A percentile compares a stretch with the other conserved stretches of the same genome.
Evolutionary conservation across 1,284 basidiomycete genomes (phyloP).

Genomic region (Sporisorium reilianum): DNA sequence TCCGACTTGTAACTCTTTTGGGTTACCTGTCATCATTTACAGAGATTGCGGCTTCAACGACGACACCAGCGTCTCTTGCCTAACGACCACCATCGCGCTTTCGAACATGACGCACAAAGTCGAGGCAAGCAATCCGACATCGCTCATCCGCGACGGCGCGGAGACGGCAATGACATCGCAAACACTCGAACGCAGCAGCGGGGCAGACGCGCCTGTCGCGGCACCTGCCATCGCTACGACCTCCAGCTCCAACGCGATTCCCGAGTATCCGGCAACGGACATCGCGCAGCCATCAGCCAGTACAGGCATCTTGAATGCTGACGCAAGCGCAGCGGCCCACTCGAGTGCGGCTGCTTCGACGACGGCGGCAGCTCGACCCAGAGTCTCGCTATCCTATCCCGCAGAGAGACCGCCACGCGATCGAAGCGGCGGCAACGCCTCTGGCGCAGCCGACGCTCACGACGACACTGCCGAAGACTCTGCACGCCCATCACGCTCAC

Average conservation of each 20-base stretch:
- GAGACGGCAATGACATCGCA: background rate
- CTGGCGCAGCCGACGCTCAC: slow-evolving; percentile 2
- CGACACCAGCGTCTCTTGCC: background rate
- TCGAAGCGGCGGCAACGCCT: slow-evolving; percentile 20
- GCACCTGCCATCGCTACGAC: slow-evolving; percentile 10
- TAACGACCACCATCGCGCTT: slow-evolving; percentile 3
- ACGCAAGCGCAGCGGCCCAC: background rate
- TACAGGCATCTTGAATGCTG: slow-evolving; percentile 9
- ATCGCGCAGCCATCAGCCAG: slow-evolving; percentile 15
- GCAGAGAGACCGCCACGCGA: slow-evolving; percentile 17
- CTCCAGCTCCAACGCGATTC: slow-evolving; percentile 13
- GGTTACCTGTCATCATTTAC: slow-evolving; percentile 2
- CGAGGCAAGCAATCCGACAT: background rate
- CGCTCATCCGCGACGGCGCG: background rate
- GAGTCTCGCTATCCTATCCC: slow-evolving; percentile 27
- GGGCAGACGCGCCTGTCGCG: background rate
- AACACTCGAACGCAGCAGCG: background rate
- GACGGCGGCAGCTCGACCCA: background rate
- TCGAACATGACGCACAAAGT: background rate
- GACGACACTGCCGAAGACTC: background rate
- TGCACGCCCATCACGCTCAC: slow-evolving; percentile 6
- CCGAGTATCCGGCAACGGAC: slow-evolving; percentile 14
- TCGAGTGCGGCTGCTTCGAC: background rate
- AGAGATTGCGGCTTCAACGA: too few relatives aligned
- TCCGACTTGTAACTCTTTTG: background rate